Base-by-base conservation (phyloP, 306 rosid genomes). In the Quercus agrifolia region DNA sequence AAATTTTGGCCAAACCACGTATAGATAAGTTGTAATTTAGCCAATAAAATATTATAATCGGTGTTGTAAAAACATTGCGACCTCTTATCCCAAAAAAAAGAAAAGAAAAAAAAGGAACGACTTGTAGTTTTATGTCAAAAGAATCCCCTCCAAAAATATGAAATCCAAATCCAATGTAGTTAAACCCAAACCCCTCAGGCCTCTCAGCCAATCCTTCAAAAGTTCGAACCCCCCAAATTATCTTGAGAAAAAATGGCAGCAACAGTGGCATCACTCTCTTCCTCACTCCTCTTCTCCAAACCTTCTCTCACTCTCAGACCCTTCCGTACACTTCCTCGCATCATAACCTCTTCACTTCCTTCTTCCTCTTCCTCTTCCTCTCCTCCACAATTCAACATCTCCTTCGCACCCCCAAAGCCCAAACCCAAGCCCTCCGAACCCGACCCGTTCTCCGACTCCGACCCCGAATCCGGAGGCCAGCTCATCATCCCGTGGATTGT, bases 401-500 rank as follows among this genome's bases (percentile, higher is more conserved):
- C 98, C 49, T 91, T 90, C 74, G 95, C 94, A 1, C 91, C 97
- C n/a, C 74, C 94, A 0, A 89, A 85, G 38, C 92, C 91, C 77
- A 89, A 88, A 31, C 85, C 97, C 76, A 73, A 87, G 6, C 49
- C 87, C 30, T 17, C 52, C 0, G 74, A 86, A 27, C 21, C 76
- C 62, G 56, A 56, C 80, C 80, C 72, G 21, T 21, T 82, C 54
- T 21, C 62, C 20, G 88, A 82, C 58, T 52, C 70, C 23, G 79
- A 74, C 11, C 63, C 66, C 4, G 59, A 3, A 0, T 11, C 71
- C 63, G 71, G 56, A 3, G 90, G 90, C 7, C 90, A 85, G 79
- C 91, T 92, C 74, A 73, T 87, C 78, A 90, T 92, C 70, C 97
- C 97, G 0, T 92, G 99, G 99, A 90, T 92, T 31, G 91, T 91